Evolutionary conservation across 495 filamentous ascomycete genomes (phyloP).

Genomic region (Pyrenopolyporus hunteri): DNA sequence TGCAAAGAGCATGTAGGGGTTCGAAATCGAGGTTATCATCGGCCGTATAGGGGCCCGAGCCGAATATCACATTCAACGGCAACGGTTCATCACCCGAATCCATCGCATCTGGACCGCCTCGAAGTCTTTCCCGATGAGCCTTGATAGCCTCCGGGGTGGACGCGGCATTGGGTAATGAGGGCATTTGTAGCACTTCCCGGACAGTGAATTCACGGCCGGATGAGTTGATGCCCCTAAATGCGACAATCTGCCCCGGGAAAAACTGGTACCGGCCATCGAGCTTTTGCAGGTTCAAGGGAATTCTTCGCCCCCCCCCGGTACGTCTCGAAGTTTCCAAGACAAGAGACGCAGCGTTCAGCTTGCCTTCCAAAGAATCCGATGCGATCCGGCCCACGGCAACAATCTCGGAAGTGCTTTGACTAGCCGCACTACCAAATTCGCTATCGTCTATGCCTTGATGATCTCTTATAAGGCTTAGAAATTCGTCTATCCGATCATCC

Average conservation of each 20-base stretch:
- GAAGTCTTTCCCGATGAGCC: constrained; percentile 66
- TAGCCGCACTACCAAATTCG: constrained; percentile 86
- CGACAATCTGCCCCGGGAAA: constrained; percentile 95
- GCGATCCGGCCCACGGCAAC: constrained; percentile 90
- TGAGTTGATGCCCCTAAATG: constrained; percentile 82
- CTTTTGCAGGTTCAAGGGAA: constrained; percentile 77
- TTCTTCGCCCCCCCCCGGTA: constrained; percentile 79
- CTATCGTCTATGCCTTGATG: constrained; percentile 76
- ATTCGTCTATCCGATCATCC: constrained; percentile 94
- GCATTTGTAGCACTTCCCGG: constrained; percentile 73
- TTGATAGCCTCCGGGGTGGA: constrained; percentile 66
- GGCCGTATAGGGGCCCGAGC: constrained; percentile 87
- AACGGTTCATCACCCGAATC: constrained; percentile 58
- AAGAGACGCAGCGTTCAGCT: constrained; percentile 79
- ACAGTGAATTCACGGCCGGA: constrained; percentile 85
- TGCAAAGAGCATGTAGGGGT: constrained; percentile 79
- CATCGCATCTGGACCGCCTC: constrained; percentile 64
- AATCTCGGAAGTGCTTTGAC: constrained; percentile 82
- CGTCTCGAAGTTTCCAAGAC: constrained; percentile 86
- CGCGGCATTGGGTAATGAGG: constrained; percentile 71
- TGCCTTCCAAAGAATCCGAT: constrained; percentile 82
- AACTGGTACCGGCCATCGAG: constrained; percentile 72
- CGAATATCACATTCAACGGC: constrained; percentile 77
- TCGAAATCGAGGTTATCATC: constrained; percentile 91
- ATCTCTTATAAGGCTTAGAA: constrained; percentile 70